phyloP scores from a whole-genome alignment of 805 yeast genomes.

The Metschnikowia koreensis region DNA sequence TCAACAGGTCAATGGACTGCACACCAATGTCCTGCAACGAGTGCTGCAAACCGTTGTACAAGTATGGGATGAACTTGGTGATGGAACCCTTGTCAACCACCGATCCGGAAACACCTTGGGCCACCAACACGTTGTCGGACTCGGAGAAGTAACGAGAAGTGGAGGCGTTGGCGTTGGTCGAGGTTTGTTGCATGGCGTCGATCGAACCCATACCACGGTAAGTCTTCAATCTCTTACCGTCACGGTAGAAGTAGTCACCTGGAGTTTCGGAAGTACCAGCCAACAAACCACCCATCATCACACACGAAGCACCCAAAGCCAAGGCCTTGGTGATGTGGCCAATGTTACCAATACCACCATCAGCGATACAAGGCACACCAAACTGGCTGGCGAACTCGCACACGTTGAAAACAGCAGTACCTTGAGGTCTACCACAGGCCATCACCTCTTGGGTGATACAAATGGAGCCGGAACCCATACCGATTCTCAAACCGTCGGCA shows the following conservation, averaged over 20 bases:
- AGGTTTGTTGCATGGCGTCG: constrained; percentile 96
- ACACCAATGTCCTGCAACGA: constrained; percentile 98
- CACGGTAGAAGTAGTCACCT: constrained; percentile 96
- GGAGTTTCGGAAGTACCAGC: constrained; percentile 99
- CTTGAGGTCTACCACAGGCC: constrained; percentile 99
- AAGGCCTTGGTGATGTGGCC: constrained; percentile 97
- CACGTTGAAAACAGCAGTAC: constrained; percentile 95
- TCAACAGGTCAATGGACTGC: constrained; percentile 59
- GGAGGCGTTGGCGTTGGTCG: constrained; percentile 89
- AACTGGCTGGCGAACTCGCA: constrained; percentile 90
- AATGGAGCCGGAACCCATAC: constrained; percentile 99
- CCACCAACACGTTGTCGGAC: constrained; percentile 91
- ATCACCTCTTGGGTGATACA: constrained; percentile 99
- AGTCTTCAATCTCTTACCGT: constrained; percentile 94
- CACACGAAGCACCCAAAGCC: constrained; percentile 94
- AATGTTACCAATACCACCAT: constrained; percentile 98
- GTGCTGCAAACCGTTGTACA: constrained; percentile 94
- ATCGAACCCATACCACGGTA: constrained; percentile 99
- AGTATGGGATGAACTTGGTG: constrained; percentile 89
- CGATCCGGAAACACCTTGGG: constrained; percentile 98
- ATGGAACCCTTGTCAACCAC: constrained; percentile 97
- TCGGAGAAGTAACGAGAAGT: constrained; percentile 98
- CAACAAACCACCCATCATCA: constrained; percentile 99
- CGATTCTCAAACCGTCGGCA: constrained; percentile 97
- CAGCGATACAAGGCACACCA: constrained; percentile 99